phyloP scores from a whole-genome alignment of 805 yeast genomes.

The Zygoascus bituminiphila region DNA sequence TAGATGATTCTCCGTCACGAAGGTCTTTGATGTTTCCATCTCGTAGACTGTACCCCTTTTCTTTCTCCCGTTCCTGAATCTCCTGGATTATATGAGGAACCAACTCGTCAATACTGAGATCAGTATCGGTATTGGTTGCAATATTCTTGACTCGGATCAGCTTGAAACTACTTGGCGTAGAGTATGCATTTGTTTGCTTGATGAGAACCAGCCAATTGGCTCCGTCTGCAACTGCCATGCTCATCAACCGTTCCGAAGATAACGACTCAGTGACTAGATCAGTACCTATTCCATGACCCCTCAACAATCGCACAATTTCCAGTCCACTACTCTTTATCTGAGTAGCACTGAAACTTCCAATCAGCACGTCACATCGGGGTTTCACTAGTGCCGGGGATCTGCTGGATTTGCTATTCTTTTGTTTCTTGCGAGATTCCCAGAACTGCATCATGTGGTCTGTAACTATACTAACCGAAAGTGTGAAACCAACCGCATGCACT shows the following conservation, averaged over 20 bases:
- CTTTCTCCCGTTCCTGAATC: slow-evolving; percentile 1
- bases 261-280: slow-evolving; percentile 41
- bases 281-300: slow-evolving; percentile 74
- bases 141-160: slow-evolving; percentile 68
- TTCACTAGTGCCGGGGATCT: slow-evolving; percentile 25
- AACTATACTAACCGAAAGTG: slow-evolving; percentile 64
- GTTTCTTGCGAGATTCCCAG: slow-evolving; percentile 20
- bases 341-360: slow-evolving; percentile 57
- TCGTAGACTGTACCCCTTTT: not conserved
- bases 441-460: slow-evolving; percentile 39
- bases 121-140: slow-evolving; percentile 53
- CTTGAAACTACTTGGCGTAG: slow-evolving; percentile 50
- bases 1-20: not conserved
- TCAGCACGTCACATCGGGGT: slow-evolving; percentile 71
- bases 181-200: slow-evolving; percentile 49
- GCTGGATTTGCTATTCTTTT: slow-evolving; percentile 32
- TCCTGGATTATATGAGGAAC: slow-evolving; percentile 36
- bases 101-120: slow-evolving; percentile 64
- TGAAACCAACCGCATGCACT: slow-evolving; percentile 77
- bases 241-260: slow-evolving; percentile 54
- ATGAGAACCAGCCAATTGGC: slow-evolving; percentile 71
- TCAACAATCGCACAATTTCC: slow-evolving; percentile 52
- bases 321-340: slow-evolving; percentile 53
- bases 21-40: not conserved
- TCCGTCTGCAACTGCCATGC: slow-evolving; percentile 58